Conservation (phyloP, 1,139 yeast genomes). For the Diutina rugosa region DNA sequence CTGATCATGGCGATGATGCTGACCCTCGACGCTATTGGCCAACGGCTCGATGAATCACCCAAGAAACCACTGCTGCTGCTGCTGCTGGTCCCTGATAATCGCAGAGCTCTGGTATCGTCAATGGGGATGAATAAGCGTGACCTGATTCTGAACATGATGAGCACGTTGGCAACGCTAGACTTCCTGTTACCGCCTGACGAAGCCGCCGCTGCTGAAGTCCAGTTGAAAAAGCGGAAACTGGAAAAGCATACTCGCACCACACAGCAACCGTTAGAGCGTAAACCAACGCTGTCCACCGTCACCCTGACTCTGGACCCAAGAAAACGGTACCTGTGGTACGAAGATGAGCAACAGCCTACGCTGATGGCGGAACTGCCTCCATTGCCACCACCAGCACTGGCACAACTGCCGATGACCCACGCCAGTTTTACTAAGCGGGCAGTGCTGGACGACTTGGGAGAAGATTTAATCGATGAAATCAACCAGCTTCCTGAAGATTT, state of each 20-base stretch:
- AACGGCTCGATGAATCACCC: neutral
- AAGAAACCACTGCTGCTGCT: neutral
- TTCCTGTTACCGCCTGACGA: neutral
- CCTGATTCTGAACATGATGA: conserved; percentile 6
- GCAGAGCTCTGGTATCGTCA: neutral
- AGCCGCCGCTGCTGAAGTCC: neutral
- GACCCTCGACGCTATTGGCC: conserved; percentile 1
- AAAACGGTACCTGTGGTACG: conserved; percentile 1
- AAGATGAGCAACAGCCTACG: neutral
- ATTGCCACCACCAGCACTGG: neutral
- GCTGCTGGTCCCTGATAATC: neutral
- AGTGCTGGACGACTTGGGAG: conserved; percentile 4
- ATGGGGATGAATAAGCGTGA: neutral
- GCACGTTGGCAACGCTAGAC: conserved; percentile 5
- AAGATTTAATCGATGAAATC: conserved; percentile 36
- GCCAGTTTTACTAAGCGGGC: neutral
- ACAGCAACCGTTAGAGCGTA: neutral
- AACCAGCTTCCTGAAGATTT: conserved; percentile 49
- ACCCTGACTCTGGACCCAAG: conserved; percentile 1
- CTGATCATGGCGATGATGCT: conserved; percentile 1
- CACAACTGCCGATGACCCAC: neutral
- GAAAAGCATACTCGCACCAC: neutral
- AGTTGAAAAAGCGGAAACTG: neutral
- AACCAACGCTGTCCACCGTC: neutral
- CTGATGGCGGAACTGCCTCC: neutral